Conservation (phyloP, 2,329 filamentous ascomycete genomes). For the Ascochyta pisi region DNA sequence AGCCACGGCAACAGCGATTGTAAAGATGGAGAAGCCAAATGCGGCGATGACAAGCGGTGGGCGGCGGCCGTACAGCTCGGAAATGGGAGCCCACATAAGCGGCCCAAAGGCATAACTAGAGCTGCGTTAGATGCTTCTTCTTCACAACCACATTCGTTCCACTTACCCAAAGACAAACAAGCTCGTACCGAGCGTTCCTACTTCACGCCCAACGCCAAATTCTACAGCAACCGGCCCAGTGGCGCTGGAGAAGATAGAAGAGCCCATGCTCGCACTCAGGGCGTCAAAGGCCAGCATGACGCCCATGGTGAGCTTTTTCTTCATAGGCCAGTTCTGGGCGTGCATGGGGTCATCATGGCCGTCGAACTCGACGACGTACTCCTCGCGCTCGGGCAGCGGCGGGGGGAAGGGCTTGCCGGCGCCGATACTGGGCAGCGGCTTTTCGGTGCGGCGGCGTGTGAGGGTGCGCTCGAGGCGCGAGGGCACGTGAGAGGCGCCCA, state of each 20-base stretch:
- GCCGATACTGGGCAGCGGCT: conserved; percentile 72
- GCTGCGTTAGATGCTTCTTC: too few species aligned
- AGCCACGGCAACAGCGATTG: conserved; percentile 56
- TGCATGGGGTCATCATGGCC: conserved; percentile 84
- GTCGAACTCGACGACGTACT: conserved; percentile 84
- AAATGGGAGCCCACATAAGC: conserved; percentile 58
- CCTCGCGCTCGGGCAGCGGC: conserved; percentile 71
- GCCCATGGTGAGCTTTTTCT: conserved; percentile 75
- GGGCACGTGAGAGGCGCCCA: conserved; percentile 58
- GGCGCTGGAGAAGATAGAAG: conserved; percentile 52
- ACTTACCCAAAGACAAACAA: conserved; percentile 40
- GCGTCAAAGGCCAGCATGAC: conserved; percentile 76
- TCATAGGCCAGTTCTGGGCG: conserved; percentile 84
- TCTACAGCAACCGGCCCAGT: conserved; percentile 38
- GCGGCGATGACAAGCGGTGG: conserved; percentile 56
- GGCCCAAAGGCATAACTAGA: conserved; percentile 47
- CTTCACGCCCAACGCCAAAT: conserved; percentile 38
- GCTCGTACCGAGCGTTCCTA: conserved; percentile 44
- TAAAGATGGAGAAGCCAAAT: conserved; percentile 60
- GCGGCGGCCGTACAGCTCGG: conserved; percentile 59
- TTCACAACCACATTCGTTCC: too few species aligned
- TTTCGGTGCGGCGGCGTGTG: conserved; percentile 44
- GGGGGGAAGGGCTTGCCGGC: conserved; percentile 77
- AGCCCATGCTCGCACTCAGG: conserved; percentile 71
- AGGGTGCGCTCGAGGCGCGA: conserved; percentile 54